Conservation (phyloP, 192 early-diverging fungal species). For the Coemansia sp. region DNA sequence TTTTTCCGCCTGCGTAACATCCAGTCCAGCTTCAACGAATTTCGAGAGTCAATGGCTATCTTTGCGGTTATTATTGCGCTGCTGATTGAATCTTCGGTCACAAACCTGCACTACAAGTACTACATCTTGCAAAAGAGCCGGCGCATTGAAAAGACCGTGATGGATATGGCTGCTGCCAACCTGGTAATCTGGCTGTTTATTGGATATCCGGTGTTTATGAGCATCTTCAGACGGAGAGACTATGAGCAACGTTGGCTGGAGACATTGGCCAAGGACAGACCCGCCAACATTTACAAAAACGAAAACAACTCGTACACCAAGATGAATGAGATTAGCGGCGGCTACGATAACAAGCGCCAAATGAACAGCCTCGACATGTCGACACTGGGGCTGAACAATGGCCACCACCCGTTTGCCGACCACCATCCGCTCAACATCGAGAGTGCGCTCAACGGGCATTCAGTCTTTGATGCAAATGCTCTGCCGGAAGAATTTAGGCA, state of each 20-base stretch:
- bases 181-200: conserved; percentile 33
- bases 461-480: conserved; percentile 8
- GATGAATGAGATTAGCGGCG: background rate
- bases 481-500: conserved; percentile 20
- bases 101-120: conserved; percentile 20
- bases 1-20: conserved; percentile 44
- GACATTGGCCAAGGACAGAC: conserved; percentile 24
- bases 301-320: conserved; percentile 6
- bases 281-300: conserved; percentile 16
- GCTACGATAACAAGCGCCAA: background rate
- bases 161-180: conserved; percentile 23
- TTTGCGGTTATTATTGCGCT: conserved; percentile 26
- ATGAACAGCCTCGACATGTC: conserved; percentile 10
- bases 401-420: conserved; percentile 9
- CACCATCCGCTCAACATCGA: conserved; percentile 2
- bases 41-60: conserved; percentile 29
- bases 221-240: conserved; percentile 23
- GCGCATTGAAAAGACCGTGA: conserved; percentile 27
- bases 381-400: background rate
- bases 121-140: conserved; percentile 21
- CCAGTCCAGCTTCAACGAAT: conserved; percentile 48
- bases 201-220: conserved; percentile 27
- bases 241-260: conserved; percentile 39
- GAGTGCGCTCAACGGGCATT: conserved; percentile 7
- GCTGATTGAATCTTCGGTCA: conserved; percentile 24